phyloP scores from a whole-genome alignment of 2,329 filamentous ascomycete species.

The Westerdykella sp. region DNA sequence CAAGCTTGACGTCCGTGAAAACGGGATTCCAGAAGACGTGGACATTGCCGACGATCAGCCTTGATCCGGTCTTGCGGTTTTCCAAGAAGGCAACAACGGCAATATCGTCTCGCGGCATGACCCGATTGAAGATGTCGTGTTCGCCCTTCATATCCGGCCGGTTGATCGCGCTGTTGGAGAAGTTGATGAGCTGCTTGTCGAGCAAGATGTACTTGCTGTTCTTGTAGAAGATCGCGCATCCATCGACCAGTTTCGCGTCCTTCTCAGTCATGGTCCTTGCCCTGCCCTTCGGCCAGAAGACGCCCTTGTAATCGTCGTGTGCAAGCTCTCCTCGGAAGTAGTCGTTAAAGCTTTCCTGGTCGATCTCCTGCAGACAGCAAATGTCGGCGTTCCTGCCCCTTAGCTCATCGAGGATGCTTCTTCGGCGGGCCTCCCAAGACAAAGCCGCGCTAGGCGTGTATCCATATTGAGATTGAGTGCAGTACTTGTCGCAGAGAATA shows the following conservation, averaged over 20 bases:
- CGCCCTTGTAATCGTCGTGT: constrained; percentile 83
- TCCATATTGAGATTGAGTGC: constrained; percentile 76
- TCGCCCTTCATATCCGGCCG: constrained; percentile 95
- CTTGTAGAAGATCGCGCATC: constrained; percentile 96
- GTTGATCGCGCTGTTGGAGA: constrained; percentile 86
- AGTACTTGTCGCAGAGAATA: constrained; percentile 89
- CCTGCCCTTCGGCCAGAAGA: constrained; percentile 85
- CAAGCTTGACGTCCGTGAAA: constrained; percentile 88
- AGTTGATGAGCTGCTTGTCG: constrained; percentile 91
- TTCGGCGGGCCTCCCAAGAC: constrained; percentile 78
- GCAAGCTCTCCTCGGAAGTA: constrained; percentile 84
- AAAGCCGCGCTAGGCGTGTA: constrained; percentile 81
- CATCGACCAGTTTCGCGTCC: constrained; percentile 85
- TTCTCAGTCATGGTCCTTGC: constrained; percentile 88
- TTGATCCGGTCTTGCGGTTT: constrained; percentile 81
- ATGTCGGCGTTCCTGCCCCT: constrained; percentile 76
- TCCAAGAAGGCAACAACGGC: constrained; percentile 89
- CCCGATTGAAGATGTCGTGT: constrained; percentile 94
- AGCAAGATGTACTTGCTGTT: constrained; percentile 59
- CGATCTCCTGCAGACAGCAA: constrained; percentile 88
- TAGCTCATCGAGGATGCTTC: constrained; percentile 78
- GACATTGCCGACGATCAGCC: constrained; percentile 86
- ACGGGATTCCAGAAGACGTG: constrained; percentile 93
- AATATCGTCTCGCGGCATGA: constrained; percentile 98
- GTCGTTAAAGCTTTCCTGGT: constrained; percentile 84